Evolutionary conservation across 192 early-diverging fungal species (phyloP), one percentile per base, ranked within the genome.

Genomic region (Chytriomyces sp.): DNA sequence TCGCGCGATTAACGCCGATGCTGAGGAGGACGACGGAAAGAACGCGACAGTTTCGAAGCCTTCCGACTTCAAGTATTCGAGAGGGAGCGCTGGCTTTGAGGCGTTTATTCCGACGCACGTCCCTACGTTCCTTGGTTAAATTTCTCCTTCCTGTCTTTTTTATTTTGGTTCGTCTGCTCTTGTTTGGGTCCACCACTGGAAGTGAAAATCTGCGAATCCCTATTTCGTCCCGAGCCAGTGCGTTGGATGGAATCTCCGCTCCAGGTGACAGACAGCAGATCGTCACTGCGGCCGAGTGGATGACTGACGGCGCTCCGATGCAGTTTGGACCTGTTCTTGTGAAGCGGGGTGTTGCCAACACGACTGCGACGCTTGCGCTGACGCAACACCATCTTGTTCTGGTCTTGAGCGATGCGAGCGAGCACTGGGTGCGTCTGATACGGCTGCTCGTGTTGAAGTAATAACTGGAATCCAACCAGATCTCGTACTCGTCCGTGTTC

Each of bases 401-500:
- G 6, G 34, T 52, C 19, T 68, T 53, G 17, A 49, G 44, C 44
- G 44, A 49, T n/a, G 49, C 28, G n/a, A 34, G 8, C 28, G 25
- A 53, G n/a, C 65, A 68, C 65, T 56, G 49, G 65, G 65, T 68
- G 7, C 52, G 65, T 32, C 52, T 33, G 19, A 25, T 25, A 14
- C 44, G 44, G 10, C 44, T 10, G 10, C 12, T n/a, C 44, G 44
- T n/a, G 44, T n/a, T 14, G 10, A n/a, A 25, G 1, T 25, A 58
- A 14, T 49, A 14, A 49, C 44, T 49, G 44, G 44, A 14, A 49
- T 49, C 22, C 22, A 14, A 49, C 2, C 44, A 62, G 93, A 86
- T 95, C n/a, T 86, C 86, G 31, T 96, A 95, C 73, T 90, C 94
- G 19, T 85, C 91, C 41, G 90, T 98, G 28, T 91, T 93, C 74